A percentile compares a stretch with the other conserved stretches of the same genome.
Evolutionary conservation across 208 protist genomes (phyloP).

Genomic region (Crithidia bombi): DNA sequence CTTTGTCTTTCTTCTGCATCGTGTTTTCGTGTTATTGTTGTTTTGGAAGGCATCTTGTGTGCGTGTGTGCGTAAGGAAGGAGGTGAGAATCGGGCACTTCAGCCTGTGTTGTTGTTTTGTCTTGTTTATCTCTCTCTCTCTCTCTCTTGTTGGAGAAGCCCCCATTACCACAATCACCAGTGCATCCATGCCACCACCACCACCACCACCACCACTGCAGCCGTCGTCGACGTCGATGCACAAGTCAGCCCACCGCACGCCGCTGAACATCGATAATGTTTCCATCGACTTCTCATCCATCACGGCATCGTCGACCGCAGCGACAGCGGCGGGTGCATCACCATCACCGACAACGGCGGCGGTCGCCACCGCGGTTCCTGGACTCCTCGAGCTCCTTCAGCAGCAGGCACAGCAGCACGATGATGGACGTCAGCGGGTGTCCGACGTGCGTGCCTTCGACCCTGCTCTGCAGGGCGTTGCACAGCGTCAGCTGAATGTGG

Average conservation of each 20-base stretch:
- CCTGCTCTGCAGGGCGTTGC: slow-evolving; percentile 27
- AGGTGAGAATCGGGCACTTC: too few species aligned
- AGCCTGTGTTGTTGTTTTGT: too few species aligned
- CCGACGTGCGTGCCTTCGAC: slow-evolving; percentile 37
- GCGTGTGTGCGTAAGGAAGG: too few species aligned
- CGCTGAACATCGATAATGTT: slow-evolving; percentile 66
- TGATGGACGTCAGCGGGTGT: slow-evolving; percentile 15
- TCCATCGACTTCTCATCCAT: slow-evolving; percentile 74
- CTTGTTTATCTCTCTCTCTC: too few species aligned
- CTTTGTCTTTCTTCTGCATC: too few species aligned
- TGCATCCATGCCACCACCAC: too few species aligned
- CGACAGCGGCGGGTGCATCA: not conserved
- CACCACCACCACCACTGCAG: too few species aligned
- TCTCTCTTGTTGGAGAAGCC: too few species aligned
- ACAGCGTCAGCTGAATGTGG: slow-evolving; percentile 13
- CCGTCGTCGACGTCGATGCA: not conserved
- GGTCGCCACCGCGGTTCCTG: not conserved
- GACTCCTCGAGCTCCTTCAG: not conserved
- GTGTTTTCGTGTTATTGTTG: too few species aligned
- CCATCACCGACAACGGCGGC: slow-evolving; percentile 5
- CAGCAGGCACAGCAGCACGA: slow-evolving; percentile 34
- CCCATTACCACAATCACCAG: too few species aligned
- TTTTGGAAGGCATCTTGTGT: too few species aligned
- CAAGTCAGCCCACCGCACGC: slow-evolving; percentile 19
- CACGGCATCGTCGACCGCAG: not conserved